phyloP scores from a whole-genome alignment of 768 basidiomycete genomes.

The Leccinum subgranulosum region DNA sequence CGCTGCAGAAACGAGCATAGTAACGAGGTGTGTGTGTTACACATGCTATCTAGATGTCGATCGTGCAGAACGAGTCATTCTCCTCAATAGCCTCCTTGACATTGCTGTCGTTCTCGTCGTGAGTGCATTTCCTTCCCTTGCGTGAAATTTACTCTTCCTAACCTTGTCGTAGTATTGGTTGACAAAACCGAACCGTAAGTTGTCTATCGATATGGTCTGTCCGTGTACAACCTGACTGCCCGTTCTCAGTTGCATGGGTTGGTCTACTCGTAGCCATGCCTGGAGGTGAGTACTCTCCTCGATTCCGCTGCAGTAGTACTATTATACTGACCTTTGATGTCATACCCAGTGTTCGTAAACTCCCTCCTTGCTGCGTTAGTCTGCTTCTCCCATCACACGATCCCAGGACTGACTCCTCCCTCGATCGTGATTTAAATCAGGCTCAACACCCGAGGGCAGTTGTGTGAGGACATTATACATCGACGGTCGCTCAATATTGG shows the following conservation, averaged over 20 bases:
- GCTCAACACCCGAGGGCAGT: conserved; percentile 8
- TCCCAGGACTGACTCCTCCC: not conserved
- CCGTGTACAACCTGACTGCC: not conserved
- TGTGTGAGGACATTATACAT: conserved; percentile 15
- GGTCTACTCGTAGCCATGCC: conserved; percentile 15
- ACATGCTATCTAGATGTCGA: not conserved
- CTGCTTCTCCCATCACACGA: not conserved
- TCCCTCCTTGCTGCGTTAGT: conserved; percentile 17
- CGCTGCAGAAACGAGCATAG: conserved; percentile 13
- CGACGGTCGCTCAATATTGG: conserved; percentile 1
- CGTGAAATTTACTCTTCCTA: not conserved
- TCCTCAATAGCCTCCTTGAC: conserved; percentile 8
- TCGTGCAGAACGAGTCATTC: not conserved
- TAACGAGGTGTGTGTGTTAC: conserved; percentile 9
- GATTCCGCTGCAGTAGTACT: too few relatives aligned
- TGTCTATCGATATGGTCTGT: not conserved
- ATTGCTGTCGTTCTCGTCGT: conserved; percentile 9
- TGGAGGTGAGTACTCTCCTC: conserved; percentile 9
- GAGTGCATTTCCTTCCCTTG: not conserved
- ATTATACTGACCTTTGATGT: not conserved
- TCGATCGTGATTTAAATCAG: not conserved
- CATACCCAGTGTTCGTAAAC: conserved; percentile 19
- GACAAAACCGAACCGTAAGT: conserved; percentile 12
- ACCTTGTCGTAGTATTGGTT: conserved; percentile 14
- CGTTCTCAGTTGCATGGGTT: conserved; percentile 14